Evolutionary conservation across 1,284 basidiomycete genomes (phyloP), one percentile per base, ranked within the genome.

Genomic region (Apiotrichum sp.): DNA sequence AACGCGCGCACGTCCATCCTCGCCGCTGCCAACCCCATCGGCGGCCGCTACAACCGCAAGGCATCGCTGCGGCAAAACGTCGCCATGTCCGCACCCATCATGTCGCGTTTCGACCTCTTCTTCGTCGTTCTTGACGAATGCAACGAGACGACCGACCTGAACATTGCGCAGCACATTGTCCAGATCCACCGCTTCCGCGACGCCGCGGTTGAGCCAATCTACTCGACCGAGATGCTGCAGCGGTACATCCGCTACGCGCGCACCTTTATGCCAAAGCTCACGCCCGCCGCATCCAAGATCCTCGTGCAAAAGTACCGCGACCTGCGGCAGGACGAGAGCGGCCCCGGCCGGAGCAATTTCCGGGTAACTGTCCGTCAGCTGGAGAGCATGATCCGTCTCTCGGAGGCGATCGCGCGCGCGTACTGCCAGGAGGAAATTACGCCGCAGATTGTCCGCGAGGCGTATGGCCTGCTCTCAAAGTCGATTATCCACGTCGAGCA

Each of bases 401-500:
- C 88, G 65, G 95, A 98, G 76, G 95, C 93, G 10, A 98, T 98
- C 64, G 96, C 96, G 4, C 83, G 96, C 29, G 93, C 95, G 2
- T 96, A 98, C 72, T 98, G 96, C 73, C 88, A 88, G 16, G 81
- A 86, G 33, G 90, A 91, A 86, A 96, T 97, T 64, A 88, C 84
- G 0, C 93, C 93, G 0, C 86, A 83, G 1, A 97, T 96, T 71
- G 96, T 99, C 14, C 84, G 90, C 34, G 96, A 99, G 77, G 95
- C 96, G 2, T 98, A 91, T 77, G 86, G 84, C 33, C 85, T 99
- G 11, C 80, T 99, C 22, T 85, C 89, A 39, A 93, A 98, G 75
- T 98, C 93, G 3, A 99, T 98, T 77, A 98, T 98, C 67, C 96
- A 98, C 69, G 95, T 99, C 62, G 96, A 98, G 73, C 93, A 98